Conservation (phyloP, 495 filamentous ascomycete species). For the Sabuloglossum arenarium region DNA sequence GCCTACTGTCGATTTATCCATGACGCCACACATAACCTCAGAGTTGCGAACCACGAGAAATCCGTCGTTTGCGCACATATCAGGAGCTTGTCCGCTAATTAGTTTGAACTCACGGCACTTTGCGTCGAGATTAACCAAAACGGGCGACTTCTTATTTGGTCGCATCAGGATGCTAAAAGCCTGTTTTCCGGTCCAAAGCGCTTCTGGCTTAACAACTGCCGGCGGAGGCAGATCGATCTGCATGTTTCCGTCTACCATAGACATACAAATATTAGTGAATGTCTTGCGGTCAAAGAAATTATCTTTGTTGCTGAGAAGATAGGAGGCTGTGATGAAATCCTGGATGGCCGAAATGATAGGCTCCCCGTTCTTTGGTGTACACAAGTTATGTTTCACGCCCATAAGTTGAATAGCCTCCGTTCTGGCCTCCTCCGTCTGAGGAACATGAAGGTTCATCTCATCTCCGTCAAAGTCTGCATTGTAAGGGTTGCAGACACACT, state of each 20-base stretch:
- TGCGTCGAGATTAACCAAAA: conserved; percentile 81
- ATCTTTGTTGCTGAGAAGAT: conserved; percentile 79
- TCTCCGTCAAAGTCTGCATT: conserved; percentile 99
- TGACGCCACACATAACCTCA: conserved; percentile 92
- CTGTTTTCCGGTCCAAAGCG: conserved; percentile 94
- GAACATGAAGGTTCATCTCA: conserved; percentile 97
- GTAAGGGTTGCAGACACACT: conserved; percentile 95
- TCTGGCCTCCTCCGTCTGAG: conserved; percentile 91
- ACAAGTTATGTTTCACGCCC: conserved; percentile 93
- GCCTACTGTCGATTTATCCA: conserved; percentile 93
- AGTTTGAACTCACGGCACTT: conserved; percentile 66
- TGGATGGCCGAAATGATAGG: conserved; percentile 97
- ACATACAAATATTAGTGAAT: conserved; percentile 76
- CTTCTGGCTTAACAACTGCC: conserved; percentile 62
- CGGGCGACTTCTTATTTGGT: conserved; percentile 58
- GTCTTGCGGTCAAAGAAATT: conserved; percentile 70
- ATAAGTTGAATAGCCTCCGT: conserved; percentile 90
- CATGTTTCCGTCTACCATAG: conserved; percentile 72
- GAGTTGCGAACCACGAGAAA: conserved; percentile 89
- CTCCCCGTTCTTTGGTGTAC: conserved; percentile 91
- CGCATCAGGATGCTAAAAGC: conserved; percentile 90
- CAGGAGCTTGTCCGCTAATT: conserved; percentile 30
- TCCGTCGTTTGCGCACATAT: conserved; percentile 66
- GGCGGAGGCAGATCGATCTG: conserved; percentile 75
- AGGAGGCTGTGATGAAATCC: conserved; percentile 94